phyloP scores from a whole-genome alignment of 2,329 filamentous ascomycete genomes.

The Colletotrichum sp. region DNA sequence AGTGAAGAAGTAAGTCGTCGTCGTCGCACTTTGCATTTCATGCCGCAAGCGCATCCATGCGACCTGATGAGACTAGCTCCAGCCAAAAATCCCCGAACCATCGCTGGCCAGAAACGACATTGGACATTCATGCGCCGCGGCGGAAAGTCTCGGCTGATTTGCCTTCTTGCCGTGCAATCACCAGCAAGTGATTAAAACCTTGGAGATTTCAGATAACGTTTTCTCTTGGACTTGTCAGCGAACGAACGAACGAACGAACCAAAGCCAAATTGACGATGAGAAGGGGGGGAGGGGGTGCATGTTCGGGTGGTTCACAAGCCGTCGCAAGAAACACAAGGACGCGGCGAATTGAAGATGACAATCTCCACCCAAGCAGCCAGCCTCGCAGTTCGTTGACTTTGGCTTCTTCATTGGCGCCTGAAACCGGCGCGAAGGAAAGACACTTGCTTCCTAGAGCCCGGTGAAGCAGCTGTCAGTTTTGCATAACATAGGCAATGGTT shows the following conservation, averaged over 20 bases:
- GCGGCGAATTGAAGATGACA: background rate
- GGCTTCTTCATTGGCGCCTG: background rate
- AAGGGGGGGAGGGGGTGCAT: background rate
- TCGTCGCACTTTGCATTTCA: background rate
- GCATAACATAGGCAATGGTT: conserved; percentile 1
- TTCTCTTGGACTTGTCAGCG: background rate
- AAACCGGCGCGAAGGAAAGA: background rate
- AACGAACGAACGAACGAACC: background rate
- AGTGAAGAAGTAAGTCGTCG: background rate
- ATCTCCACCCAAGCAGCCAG: background rate
- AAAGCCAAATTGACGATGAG: background rate
- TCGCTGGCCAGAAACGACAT: background rate
- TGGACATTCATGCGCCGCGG: conserved; percentile 9
- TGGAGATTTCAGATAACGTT: background rate
- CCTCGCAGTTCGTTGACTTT: background rate
- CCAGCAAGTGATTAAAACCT: background rate
- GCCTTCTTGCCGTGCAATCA: background rate
- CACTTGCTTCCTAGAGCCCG: background rate
- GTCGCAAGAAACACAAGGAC: background rate
- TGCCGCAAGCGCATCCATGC: conserved; percentile 15
- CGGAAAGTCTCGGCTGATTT: conserved; percentile 1
- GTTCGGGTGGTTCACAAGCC: background rate
- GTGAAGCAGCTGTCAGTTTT: conserved; percentile 11
- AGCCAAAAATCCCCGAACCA: background rate
- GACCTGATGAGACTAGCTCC: background rate